A percentile compares a stretch with the other conserved stretches of the same genome.
These are phyloP conservation scores for Neonectria magnoliae DNA, from an alignment of 2,329 filamentous ascomycete species.

Conservation along the genomic window DNA sequence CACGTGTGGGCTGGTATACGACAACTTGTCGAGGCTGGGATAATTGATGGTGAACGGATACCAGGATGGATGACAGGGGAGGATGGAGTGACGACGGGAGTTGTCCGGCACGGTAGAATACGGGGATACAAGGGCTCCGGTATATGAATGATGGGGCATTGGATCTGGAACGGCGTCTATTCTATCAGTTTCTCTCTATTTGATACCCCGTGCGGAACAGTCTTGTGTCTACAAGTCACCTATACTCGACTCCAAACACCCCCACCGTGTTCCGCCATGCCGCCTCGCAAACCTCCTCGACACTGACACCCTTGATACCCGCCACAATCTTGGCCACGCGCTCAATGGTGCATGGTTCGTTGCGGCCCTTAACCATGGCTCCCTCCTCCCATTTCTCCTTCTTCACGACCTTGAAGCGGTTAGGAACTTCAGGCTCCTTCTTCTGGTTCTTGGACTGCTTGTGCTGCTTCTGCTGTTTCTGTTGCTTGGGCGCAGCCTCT, in stretches of 20 bases:
- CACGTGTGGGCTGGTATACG: conserved; percentile 86
- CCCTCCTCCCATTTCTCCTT: conserved; percentile 95
- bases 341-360: conserved; percentile 89
- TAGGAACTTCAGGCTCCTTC: conserved; percentile 73
- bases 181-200: conserved; percentile 42
- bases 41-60: conserved; percentile 81
- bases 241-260: conserved; percentile 76
- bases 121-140: conserved; percentile 66
- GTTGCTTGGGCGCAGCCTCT: conserved; percentile 40
- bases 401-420: conserved; percentile 85
- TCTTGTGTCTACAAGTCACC: conserved; percentile 29
- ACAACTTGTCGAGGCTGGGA: conserved; percentile 78
- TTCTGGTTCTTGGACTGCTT: conserved; percentile 61
- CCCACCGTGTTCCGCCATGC: conserved; percentile 83
- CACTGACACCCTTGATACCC: conserved; percentile 79
- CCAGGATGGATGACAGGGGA: conserved; percentile 93
- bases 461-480: conserved; percentile 60
- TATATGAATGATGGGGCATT: conserved; percentile 47
- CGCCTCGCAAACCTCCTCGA: conserved; percentile 87
- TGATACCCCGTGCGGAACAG: conserved; percentile 43
- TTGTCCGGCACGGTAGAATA: conserved; percentile 74
- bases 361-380: conserved; percentile 91
- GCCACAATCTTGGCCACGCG: conserved; percentile 91
- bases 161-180: conserved; percentile 32
- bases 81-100: conserved; percentile 79